Evolutionary conservation across 148 eudicot species (phyloP).

Genomic region (Chenopodium berlandieri): DNA sequence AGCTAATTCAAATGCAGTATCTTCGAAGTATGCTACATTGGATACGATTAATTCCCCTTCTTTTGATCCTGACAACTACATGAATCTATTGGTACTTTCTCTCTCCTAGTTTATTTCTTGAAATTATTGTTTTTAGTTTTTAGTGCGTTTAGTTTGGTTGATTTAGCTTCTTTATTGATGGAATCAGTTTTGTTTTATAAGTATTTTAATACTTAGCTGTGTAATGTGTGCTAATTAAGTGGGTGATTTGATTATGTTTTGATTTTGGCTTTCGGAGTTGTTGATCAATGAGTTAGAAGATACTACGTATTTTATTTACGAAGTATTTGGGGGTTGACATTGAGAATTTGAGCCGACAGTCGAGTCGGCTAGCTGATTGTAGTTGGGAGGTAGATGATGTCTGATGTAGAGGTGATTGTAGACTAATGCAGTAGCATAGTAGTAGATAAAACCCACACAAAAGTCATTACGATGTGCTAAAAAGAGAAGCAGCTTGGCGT

Average conservation of each 20-base stretch:
- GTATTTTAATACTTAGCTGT: not conserved
- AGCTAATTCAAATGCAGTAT: constrained; percentile 38
- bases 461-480: not conserved
- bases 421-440: no score
- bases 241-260: no score
- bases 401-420: no score
- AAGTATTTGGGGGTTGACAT: not conserved
- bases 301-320: not conserved
- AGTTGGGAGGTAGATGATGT: not conserved
- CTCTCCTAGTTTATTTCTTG: not conserved
- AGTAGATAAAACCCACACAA: not conserved
- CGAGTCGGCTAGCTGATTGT: not conserved
- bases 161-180: not conserved
- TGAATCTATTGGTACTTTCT: constrained; percentile 79
- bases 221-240: no score
- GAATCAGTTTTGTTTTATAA: not conserved
- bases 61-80: constrained; percentile 83
- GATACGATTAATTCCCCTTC: constrained; percentile 88
- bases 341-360: not conserved
- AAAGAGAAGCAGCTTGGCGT: not conserved
- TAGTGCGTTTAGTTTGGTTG: not conserved
- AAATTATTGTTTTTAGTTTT: not conserved
- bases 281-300: not conserved
- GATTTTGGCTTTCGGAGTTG: not conserved
- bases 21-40: constrained; percentile 73